Evolutionary conservation across 495 filamentous ascomycete genomes (phyloP), one percentile per base, ranked within the genome.

Genomic region (Chaetomidium leptoderma): DNA sequence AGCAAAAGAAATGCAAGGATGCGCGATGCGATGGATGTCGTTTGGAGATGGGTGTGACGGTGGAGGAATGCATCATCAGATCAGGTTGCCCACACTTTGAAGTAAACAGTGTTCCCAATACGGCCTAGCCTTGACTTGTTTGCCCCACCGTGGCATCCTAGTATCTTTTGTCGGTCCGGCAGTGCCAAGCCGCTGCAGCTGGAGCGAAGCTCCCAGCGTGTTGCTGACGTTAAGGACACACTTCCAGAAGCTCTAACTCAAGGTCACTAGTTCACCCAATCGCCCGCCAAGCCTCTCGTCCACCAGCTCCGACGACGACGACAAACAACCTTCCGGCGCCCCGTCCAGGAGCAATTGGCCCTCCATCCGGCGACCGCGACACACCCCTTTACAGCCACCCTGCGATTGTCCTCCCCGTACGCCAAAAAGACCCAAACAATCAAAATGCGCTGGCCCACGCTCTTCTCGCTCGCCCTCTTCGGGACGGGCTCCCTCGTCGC

Each of bases 361-460:
- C 44, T 47, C 45, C 23, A 13, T 45, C 2, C 32, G 47, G 47
- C 47, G 42, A 46, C 55, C 36, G 9, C 40, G 23, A 59, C 62
- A n/a, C n/a, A 48, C 24, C 49, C 40, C 23, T 39, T 44, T 57
- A 21, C 43, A 43, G 13, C 14, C 42, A n/a, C 32, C 39, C n/a
- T n/a, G n/a, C n/a, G n/a, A n/a, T n/a, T n/a, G n/a, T n/a, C n/a
- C n/a, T n/a, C n/a, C n/a, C n/a, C n/a, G n/a, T n/a, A n/a, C n/a
- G n/a, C n/a, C n/a, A n/a, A n/a, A n/a, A 42, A 42, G 14, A 40
- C 3, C 6, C 37, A 17, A 24, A 39, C 29, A 49, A 21, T 29
- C 23, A 78, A 65, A 39, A 82, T 85, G 79, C 75, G 75, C 60
- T 63, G 81, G 30, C 70, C 87, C 71, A 79, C 81, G 66, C 66